A percentile compares a stretch with the other conserved stretches of the same genome.
These are phyloP conservation scores for Balansia obtecta DNA, from an alignment of 2,329 filamentous ascomycete genomes.

Conservation along the genomic window DNA sequence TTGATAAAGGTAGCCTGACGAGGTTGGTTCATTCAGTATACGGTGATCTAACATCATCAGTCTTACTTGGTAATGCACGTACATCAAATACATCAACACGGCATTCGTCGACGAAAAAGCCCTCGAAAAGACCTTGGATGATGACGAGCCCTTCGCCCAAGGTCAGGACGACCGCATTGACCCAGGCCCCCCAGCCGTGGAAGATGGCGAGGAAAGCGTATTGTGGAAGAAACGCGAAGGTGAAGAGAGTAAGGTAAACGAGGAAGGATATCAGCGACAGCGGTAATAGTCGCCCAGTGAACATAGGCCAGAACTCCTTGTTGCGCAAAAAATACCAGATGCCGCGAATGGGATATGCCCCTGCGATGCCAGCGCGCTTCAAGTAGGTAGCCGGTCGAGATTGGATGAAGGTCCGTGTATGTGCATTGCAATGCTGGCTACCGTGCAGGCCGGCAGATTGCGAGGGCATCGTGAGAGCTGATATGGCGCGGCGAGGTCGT, in stretches of 20 bases:
- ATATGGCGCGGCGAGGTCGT: not conserved
- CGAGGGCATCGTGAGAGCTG: slow-evolving; percentile 4
- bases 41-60: not conserved
- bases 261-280: slow-evolving; percentile 70
- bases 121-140: slow-evolving; percentile 58
- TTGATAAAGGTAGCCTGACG: slow-evolving; percentile 58
- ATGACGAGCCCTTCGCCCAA: slow-evolving; percentile 71
- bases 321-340: slow-evolving; percentile 72
- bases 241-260: slow-evolving; percentile 75
- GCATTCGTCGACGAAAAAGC: slow-evolving; percentile 69
- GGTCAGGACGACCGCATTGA: slow-evolving; percentile 77
- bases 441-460: slow-evolving; percentile 5
- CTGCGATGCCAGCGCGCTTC: slow-evolving; percentile 31
- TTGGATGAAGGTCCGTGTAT: slow-evolving; percentile 2
- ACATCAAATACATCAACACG: slow-evolving; percentile 78
- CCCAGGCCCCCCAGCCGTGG: slow-evolving; percentile 76
- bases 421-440: slow-evolving; percentile 5
- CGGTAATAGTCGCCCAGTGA: slow-evolving; percentile 65
- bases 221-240: slow-evolving; percentile 80
- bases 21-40: not conserved
- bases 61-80: slow-evolving; percentile 15
- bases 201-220: slow-evolving; percentile 83
- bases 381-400: slow-evolving; percentile 28
- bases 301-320: slow-evolving; percentile 71
- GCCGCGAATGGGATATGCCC: slow-evolving; percentile 52